Conservation (phyloP, 73 alveolate genomes). For the Paramecium sonneborni region DNA sequence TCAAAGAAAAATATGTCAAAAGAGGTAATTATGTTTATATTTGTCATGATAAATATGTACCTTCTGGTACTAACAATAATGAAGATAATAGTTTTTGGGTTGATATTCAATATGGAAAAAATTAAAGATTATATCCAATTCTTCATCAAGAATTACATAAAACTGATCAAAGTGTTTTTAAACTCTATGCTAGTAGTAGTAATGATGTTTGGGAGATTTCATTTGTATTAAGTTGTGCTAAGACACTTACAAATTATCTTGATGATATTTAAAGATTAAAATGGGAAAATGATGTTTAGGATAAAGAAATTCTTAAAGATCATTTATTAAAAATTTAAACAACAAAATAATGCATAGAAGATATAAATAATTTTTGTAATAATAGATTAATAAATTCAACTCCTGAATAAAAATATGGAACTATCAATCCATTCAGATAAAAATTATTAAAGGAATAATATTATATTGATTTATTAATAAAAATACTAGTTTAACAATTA, state of each 20-base stretch:
- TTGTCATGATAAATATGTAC: not conserved
- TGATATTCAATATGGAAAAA: not conserved
- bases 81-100: conserved; percentile 17
- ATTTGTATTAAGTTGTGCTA: conserved; percentile 47
- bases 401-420: conserved; percentile 66
- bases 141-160: conserved; percentile 31
- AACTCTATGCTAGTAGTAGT: conserved; percentile 37
- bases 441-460: conserved; percentile 55
- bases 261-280: conserved; percentile 20
- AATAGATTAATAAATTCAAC: conserved; percentile 53
- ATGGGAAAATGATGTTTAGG: not conserved
- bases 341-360: conserved; percentile 48
- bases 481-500: not conserved
- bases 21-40: conserved; percentile 35
- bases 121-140: not conserved
- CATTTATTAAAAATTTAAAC: conserved; percentile 11
- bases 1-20: not conserved
- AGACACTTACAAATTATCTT: conserved; percentile 41
- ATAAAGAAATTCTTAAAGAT: conserved; percentile 34
- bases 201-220: conserved; percentile 68
- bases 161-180: conserved; percentile 61
- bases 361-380: conserved; percentile 58
- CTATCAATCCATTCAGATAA: conserved; percentile 54
- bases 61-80: not conserved
- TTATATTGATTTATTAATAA: conserved; percentile 55